These are phyloP conservation scores for Botrytis hyacinthi DNA, from an alignment of 2,329 filamentous ascomycete species.

Conservation along the genomic window DNA sequence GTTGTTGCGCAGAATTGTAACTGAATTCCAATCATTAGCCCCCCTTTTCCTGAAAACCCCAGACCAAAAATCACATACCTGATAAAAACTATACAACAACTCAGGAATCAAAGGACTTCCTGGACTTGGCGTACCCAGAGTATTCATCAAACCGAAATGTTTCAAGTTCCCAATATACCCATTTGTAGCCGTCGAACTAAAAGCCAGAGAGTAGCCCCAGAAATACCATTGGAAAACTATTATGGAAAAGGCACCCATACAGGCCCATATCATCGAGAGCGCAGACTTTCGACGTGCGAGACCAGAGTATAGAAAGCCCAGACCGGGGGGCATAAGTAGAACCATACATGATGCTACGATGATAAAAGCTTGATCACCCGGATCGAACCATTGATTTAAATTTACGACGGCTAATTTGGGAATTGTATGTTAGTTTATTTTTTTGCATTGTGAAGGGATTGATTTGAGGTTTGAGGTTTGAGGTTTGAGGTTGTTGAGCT, in stretches of 20 bases:
- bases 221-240: constrained; percentile 99
- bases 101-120: constrained; percentile 87
- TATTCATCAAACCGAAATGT: constrained; percentile 85
- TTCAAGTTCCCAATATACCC: constrained; percentile 88
- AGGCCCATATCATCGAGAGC: constrained; percentile 94
- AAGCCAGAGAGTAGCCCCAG: constrained; percentile 96
- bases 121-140: constrained; percentile 78
- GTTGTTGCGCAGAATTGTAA: constrained; percentile 98
- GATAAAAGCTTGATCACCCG: constrained; percentile 93
- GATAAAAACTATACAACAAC: constrained; percentile 91
- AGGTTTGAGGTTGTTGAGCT: neutral
- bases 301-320: constrained; percentile 96
- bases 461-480: neutral
- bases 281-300: constrained; percentile 97
- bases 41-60: neutral
- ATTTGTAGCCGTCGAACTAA: constrained; percentile 77
- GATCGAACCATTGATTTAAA: constrained; percentile 91
- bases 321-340: constrained; percentile 92
- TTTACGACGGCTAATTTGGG: constrained; percentile 67
- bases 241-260: constrained; percentile 89
- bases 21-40: constrained; percentile 45
- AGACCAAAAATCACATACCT: constrained; percentile 50
- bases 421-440: constrained; percentile 17
- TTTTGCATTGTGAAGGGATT: neutral
- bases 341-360: constrained; percentile 89